These are phyloP conservation scores for Epichloe gansuensis DNA, from an alignment of 2,329 filamentous ascomycete genomes.

Conservation along the genomic window DNA sequence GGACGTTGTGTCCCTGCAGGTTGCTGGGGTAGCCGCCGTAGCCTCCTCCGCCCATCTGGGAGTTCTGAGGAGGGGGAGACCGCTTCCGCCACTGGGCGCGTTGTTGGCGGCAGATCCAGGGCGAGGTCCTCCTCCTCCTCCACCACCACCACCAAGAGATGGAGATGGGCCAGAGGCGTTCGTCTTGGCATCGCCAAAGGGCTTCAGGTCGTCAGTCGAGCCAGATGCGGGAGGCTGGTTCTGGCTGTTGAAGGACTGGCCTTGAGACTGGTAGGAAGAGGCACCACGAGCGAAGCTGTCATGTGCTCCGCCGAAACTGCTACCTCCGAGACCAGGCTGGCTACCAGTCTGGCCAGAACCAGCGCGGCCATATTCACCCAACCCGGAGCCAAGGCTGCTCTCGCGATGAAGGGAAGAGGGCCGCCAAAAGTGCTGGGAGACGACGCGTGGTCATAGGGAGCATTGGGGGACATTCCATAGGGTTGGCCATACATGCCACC, in stretches of 20 bases:
- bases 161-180: slow-evolving; percentile 40
- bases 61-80: slow-evolving; percentile 45
- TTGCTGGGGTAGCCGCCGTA: slow-evolving; percentile 46
- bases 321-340: slow-evolving; percentile 37
- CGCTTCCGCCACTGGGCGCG: slow-evolving; percentile 34
- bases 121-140: slow-evolving; percentile 25
- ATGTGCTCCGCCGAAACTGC: slow-evolving; percentile 41
- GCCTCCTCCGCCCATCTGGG: slow-evolving; percentile 36
- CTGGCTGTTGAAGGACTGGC: slow-evolving; percentile 40
- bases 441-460: slow-evolving; percentile 43
- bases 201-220: slow-evolving; percentile 43
- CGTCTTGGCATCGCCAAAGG: slow-evolving; percentile 44
- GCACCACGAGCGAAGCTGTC: slow-evolving; percentile 43
- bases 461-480: slow-evolving; percentile 44
- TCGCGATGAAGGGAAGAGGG: slow-evolving; percentile 43
- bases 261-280: slow-evolving; percentile 43
- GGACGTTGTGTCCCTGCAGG: slow-evolving; percentile 39
- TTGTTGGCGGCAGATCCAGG: slow-evolving; percentile 47
- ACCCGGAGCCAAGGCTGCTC: slow-evolving; percentile 35
- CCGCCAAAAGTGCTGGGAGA: slow-evolving; percentile 40
- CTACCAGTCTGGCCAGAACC: slow-evolving; percentile 36
- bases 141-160: slow-evolving; percentile 30
- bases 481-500: slow-evolving; percentile 42
- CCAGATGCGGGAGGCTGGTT: slow-evolving; percentile 32
- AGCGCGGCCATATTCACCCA: slow-evolving; percentile 43